phyloP scores from a whole-genome alignment of 176 grass and related monocot genomes.

The Ampelocalamus luodianensis region DNA sequence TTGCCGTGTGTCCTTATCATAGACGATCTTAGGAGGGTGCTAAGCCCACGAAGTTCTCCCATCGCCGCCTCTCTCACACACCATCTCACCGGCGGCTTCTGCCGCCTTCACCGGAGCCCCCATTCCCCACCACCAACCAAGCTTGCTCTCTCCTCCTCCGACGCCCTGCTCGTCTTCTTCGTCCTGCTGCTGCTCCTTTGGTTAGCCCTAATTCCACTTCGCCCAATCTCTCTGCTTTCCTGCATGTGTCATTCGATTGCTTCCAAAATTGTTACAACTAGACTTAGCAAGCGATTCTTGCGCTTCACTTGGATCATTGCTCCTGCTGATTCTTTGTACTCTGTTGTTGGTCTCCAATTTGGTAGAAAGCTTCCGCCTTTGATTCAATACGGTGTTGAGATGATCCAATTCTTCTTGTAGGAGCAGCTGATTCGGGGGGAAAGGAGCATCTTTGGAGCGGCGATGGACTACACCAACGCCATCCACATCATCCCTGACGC shows the following conservation, averaged over 20 bases:
- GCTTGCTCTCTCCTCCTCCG: not conserved
- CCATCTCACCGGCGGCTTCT: not conserved
- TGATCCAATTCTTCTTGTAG: not conserved
- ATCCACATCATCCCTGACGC: conserved; percentile 84
- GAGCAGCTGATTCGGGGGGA: not conserved
- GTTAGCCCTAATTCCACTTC: not conserved
- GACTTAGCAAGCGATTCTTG: not conserved
- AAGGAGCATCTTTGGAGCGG: not conserved
- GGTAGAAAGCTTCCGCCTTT: not conserved
- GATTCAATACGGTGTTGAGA: not conserved
- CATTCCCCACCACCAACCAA: not conserved
- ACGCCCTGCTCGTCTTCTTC: not conserved
- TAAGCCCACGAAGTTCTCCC: not conserved
- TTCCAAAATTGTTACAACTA: not conserved
- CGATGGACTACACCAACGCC: conserved; percentile 82
- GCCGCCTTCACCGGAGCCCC: not conserved
- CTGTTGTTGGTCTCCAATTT: not conserved
- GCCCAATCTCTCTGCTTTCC: not conserved
- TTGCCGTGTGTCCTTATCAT: too few relatives aligned
- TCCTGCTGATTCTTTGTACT: not conserved
- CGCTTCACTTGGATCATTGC: not conserved
- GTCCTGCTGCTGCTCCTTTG: not conserved
- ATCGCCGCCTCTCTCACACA: not conserved
- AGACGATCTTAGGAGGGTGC: not conserved
- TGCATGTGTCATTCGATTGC: not conserved